Percentiles rank a stretch among this genome's conserved stretches.
Conservation (phyloP, 148 eudicot species). For the Bassia scoparia region DNA sequence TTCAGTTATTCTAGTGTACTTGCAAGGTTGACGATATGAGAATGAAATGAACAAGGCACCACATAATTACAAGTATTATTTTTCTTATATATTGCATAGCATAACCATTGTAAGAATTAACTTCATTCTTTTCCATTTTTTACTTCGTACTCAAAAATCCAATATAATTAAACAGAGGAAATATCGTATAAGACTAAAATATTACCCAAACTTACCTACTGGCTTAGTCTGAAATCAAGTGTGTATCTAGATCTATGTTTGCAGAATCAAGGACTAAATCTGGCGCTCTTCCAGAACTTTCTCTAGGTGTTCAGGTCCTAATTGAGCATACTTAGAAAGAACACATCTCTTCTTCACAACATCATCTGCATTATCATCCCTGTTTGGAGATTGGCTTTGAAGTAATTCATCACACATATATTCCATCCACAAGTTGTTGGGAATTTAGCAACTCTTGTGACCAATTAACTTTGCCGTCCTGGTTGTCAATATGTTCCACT, state of each 20-base stretch:
- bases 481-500: constrained; percentile 35
- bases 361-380: constrained; percentile 35
- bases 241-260: constrained; percentile 58
- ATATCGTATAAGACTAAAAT: background rate
- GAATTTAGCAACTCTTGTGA: constrained; percentile 63
- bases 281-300: constrained; percentile 73
- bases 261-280: constrained; percentile 53
- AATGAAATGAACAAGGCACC: too few species aligned
- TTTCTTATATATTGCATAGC: too few species aligned
- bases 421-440: constrained; percentile 80
- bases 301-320: constrained; percentile 65
- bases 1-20: too few species aligned
- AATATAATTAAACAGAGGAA: background rate
- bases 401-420: constrained; percentile 77
- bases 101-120: too few species aligned
- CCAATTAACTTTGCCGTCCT: constrained; percentile 53
- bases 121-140: too few species aligned
- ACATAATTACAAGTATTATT: too few species aligned
- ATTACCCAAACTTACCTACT: constrained; percentile 46
- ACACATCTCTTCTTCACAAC: constrained; percentile 37
- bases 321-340: constrained; percentile 55
- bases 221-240: constrained; percentile 85
- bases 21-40: background rate
- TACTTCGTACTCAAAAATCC: background rate
- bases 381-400: constrained; percentile 60